Percentiles rank a stretch among this genome's conserved stretches.
These are phyloP conservation scores for Fonsecaea pedrosoi DNA, from an alignment of 2,329 filamentous ascomycete genomes.

Conservation along the genomic window DNA sequence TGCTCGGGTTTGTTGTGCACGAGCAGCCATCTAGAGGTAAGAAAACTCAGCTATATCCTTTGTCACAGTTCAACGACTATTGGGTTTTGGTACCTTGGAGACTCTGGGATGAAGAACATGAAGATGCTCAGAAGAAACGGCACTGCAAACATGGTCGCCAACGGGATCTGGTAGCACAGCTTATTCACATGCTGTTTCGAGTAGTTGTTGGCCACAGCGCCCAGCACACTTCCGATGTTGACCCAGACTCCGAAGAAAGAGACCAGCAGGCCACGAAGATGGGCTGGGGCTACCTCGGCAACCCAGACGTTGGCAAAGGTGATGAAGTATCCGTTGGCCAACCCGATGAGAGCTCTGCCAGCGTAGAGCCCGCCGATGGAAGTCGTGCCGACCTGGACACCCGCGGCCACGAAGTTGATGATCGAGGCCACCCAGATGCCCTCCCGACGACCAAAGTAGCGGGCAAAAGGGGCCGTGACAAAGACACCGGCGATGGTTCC, in stretches of 20 bases:
- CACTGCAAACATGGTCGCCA: constrained; percentile 56
- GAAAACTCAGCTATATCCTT: neutral
- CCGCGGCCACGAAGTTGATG: constrained; percentile 52
- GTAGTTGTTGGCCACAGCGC: constrained; percentile 53
- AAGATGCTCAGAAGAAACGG: constrained; percentile 55
- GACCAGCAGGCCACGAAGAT: constrained; percentile 57
- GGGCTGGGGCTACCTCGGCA: constrained; percentile 56
- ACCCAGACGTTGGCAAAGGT: constrained; percentile 58
- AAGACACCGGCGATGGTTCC: constrained; percentile 59
- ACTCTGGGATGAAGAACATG: constrained; percentile 57
- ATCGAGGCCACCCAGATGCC: constrained; percentile 58
- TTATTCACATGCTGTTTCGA: constrained; percentile 49
- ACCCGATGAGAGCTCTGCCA: constrained; percentile 54
- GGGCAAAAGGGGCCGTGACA: constrained; percentile 55
- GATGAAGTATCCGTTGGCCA: constrained; percentile 55
- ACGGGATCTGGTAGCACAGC: constrained; percentile 57
- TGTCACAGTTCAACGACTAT: neutral
- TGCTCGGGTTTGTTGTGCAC: constrained; percentile 31
- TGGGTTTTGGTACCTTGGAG: constrained; percentile 47
- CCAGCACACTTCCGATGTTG: constrained; percentile 57
- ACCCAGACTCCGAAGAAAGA: constrained; percentile 59
- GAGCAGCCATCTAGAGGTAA: constrained; percentile 27
- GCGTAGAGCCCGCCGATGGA: constrained; percentile 53
- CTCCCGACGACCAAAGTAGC: constrained; percentile 55
- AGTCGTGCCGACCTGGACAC: constrained; percentile 55